Evolutionary conservation across 352 stramenopile genomes (phyloP), one percentile per base, ranked within the genome.

Genomic region (Phytophthora sp.): DNA sequence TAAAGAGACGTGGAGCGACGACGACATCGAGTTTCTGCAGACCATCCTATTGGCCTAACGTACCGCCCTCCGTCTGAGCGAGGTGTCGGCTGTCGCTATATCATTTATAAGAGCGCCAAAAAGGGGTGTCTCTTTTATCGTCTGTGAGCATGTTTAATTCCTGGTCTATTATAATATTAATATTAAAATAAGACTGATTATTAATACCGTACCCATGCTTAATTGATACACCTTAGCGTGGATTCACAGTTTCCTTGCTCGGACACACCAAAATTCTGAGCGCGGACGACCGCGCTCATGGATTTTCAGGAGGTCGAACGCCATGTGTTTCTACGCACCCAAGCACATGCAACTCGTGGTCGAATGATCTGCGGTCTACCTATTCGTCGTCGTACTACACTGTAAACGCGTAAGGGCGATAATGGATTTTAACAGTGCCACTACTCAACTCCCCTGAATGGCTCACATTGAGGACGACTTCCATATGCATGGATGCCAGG

Each of bases 1-100:
- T 45, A 77, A 76, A 38, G 79, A 91, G 62, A 74, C 82, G 47
- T 94, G 86, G 86, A 91, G 71, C 30, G 86, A 94, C 58, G 84
- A 90, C 35, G 86, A 94, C 64, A 91, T 94, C 49, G 77, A 90
- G 41, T 89, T 94, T 44, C 63, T 94, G 36, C 84, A 91, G 67
- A 88, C 68, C 26, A 69, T 94, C 58, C 65, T 93, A 41, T 72
- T 94, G 18, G 70, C 77, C 6, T 93, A 80, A 67, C 47, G 3
- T 20, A 18, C 1, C 2, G 2, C 23, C 13, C 27, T 29, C 11
- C 31, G 31, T n/a, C 30, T 29, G 51, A 61, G 38, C 49, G 39
- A 61, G 55, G 58, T 71, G 47, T 74, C 18, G 21, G 58, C 45
- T 60, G 56, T 71, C 61, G 66, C 66, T 71, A 68, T 66, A 61